Conservation (phyloP, 2,329 filamentous ascomycete genomes). For the Fusarium piperis region DNA sequence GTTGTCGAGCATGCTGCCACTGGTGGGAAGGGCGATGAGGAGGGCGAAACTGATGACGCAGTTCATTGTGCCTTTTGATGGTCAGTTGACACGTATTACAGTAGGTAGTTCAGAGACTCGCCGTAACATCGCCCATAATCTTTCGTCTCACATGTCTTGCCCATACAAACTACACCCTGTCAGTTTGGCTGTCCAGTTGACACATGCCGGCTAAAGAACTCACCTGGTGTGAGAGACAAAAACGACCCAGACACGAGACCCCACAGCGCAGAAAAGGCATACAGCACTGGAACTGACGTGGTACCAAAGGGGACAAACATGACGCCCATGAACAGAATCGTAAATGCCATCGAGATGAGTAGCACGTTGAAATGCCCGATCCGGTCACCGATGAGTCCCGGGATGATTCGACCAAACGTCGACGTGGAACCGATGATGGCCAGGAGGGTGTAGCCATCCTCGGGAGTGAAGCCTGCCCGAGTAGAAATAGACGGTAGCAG, state of each 20-base stretch:
- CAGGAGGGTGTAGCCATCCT: conserved; percentile 55
- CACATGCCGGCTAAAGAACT: background rate
- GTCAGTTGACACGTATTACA: conserved; percentile 2
- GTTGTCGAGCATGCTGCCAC: conserved; percentile 56
- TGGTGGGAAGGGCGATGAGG: conserved; percentile 56
- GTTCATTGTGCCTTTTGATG: conserved; percentile 55
- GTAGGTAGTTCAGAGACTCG: background rate
- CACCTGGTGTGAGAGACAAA: conserved; percentile 52
- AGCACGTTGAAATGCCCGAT: conserved; percentile 56
- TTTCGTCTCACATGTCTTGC: conserved; percentile 56
- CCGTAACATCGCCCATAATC: conserved; percentile 57
- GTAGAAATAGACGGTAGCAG: conserved; percentile 58
- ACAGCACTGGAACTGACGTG: conserved; percentile 50
- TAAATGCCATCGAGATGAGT: conserved; percentile 39
- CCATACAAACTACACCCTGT: conserved; percentile 52
- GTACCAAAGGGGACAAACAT: conserved; percentile 58
- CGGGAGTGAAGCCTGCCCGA: conserved; percentile 44
- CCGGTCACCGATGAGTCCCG: conserved; percentile 54
- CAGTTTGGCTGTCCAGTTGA: background rate
- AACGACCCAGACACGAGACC: conserved; percentile 60
- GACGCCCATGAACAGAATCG: conserved; percentile 52
- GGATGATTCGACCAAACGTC: conserved; percentile 54
- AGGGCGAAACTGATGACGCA: conserved; percentile 57
- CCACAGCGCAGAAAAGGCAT: conserved; percentile 56
- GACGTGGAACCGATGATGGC: conserved; percentile 56